phyloP scores from a whole-genome alignment of 2,329 filamentous ascomycete genomes.

The Pseudogymnoascus sp. region DNA sequence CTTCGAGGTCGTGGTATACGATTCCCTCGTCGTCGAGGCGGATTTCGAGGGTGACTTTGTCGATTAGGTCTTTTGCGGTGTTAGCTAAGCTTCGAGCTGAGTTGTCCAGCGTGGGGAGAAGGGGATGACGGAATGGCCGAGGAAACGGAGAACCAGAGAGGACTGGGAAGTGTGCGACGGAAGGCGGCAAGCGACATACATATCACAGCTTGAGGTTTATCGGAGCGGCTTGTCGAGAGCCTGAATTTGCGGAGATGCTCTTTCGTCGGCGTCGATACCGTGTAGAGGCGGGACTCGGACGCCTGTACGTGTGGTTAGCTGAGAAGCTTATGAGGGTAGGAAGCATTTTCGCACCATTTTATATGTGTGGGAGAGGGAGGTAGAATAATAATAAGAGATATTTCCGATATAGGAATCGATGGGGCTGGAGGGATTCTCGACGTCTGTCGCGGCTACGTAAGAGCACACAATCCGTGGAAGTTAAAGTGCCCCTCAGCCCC shows the following conservation, averaged over 20 bases:
- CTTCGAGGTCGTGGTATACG: slow-evolving; percentile 72
- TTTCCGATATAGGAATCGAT: background rate
- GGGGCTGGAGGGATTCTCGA: background rate
- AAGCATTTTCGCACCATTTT: background rate
- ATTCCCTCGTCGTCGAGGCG: slow-evolving; percentile 67
- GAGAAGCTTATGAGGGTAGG: background rate
- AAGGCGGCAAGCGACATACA: slow-evolving; percentile 53
- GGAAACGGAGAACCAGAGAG: background rate
- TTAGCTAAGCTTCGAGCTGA: slow-evolving; percentile 11
- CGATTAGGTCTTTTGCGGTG: slow-evolving; percentile 64
- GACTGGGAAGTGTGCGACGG: background rate
- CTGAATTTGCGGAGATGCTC: slow-evolving; percentile 91
- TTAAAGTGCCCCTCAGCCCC: background rate
- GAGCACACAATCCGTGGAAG: background rate
- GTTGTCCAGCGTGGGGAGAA: background rate
- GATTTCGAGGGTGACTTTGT: slow-evolving; percentile 85
- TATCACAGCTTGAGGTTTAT: slow-evolving; percentile 82
- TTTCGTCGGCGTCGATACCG: slow-evolving; percentile 84
- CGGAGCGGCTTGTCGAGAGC: slow-evolving; percentile 78
- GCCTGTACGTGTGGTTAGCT: slow-evolving; percentile 17
- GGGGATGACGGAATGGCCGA: background rate
- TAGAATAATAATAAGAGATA: background rate
- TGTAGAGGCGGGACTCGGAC: slow-evolving; percentile 84
- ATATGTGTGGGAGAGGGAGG: background rate
- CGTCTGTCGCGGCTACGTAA: background rate